Conservation (phyloP, 75 land plant genomes). For the Picea sitchensis region DNA sequence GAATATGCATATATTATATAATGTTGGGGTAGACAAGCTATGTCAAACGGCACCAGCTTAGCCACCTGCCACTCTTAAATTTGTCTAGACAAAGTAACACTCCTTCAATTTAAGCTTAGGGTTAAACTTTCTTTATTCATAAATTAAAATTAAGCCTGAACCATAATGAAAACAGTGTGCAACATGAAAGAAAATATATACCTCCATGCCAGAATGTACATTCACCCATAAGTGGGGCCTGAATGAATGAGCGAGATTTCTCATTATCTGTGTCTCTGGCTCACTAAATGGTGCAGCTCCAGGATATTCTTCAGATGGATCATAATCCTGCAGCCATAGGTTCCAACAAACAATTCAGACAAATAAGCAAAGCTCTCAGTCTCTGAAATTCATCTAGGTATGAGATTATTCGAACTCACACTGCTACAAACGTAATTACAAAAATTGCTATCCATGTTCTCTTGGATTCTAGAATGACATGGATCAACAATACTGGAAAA, state of each 20-base stretch:
- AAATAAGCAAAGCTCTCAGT: not conserved
- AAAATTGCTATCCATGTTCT: not conserved
- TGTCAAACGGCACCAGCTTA: not conserved
- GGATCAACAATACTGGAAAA: not conserved
- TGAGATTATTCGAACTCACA: not conserved
- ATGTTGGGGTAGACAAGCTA: not conserved
- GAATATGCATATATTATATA: not conserved
- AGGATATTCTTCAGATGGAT: conserved; percentile 94
- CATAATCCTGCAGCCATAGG: conserved; percentile 65
- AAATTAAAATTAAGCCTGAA: not conserved
- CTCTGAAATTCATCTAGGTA: not conserved
- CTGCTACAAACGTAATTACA: not conserved
- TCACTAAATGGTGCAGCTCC: conserved; percentile 95
- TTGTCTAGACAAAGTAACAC: not conserved
- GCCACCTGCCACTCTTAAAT: not conserved
- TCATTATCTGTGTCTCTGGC: conserved; percentile 88
- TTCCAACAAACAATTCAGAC: not conserved
- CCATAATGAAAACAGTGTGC: not conserved
- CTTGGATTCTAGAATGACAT: not conserved
- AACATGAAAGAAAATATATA: conserved; percentile 14
- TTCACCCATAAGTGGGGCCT: conserved; percentile 96
- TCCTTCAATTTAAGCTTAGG: not conserved
- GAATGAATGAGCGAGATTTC: conserved; percentile 64
- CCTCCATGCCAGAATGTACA: conserved; percentile 99
- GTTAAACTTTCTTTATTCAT: not conserved